Percentiles rank a stretch among this genome's conserved stretches.
These are phyloP conservation scores for Penicillium coffeae DNA, from an alignment of 495 filamentous ascomycete species.

Conservation along the genomic window DNA sequence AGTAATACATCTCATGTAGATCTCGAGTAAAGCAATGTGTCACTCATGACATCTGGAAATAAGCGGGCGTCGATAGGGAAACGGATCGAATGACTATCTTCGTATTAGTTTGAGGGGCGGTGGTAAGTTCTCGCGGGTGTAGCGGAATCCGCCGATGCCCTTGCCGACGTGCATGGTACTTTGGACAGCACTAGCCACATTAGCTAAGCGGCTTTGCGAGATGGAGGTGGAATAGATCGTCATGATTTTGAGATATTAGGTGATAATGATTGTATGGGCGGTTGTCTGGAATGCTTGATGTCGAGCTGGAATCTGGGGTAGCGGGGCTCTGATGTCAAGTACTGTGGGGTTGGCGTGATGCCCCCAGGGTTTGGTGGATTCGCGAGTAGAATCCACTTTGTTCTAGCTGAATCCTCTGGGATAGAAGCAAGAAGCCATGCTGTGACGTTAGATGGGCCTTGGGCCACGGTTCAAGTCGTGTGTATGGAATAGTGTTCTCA, in stretches of 20 bases:
- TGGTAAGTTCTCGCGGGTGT: background rate
- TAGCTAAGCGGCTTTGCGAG: conserved; percentile 1
- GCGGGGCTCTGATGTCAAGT: background rate
- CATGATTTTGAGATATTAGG: background rate
- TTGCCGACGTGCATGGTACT: background rate
- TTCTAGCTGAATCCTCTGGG: too few species aligned
- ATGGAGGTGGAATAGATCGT: background rate
- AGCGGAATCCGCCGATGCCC: conserved; percentile 25
- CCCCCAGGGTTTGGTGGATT: background rate
- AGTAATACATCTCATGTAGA: background rate
- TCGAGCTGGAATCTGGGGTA: background rate
- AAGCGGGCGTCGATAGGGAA: conserved; percentile 16
- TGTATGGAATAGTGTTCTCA: too few species aligned
- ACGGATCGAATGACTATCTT: conserved; percentile 2
- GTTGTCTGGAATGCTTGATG: background rate
- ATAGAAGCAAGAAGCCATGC: too few species aligned
- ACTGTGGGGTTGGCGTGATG: background rate
- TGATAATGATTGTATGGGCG: background rate
- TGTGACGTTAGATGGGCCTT: too few species aligned
- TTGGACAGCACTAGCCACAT: conserved; percentile 1
- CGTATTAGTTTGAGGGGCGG: conserved; percentile 10
- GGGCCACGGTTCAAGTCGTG: too few species aligned
- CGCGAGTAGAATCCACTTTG: background rate
- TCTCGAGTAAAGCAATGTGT: conserved; percentile 15
- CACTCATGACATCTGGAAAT: background rate